Evolutionary conservation across 208 protist species (phyloP), one percentile per base, ranked within the genome.

Genomic region (Trypanosoma avium): DNA sequence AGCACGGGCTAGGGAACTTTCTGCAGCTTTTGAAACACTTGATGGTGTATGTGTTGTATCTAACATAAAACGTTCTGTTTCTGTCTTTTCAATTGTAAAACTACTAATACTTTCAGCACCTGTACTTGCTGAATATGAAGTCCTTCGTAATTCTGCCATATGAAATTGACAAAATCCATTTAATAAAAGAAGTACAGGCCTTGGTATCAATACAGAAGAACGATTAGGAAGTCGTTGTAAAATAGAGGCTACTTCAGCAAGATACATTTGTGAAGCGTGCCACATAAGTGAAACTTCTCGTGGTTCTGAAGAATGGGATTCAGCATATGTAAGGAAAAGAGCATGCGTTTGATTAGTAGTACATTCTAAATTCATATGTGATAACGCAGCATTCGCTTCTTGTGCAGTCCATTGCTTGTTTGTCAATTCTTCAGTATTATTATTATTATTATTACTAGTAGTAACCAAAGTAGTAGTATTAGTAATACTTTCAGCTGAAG

Each of bases 31-130:
- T 5, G 87, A 93, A 17, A 90, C 66, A 13, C 57, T 61, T 10
- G 87, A 93, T 33, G 79, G 77, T 24, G 56, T 79, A 10, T 72
- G 76, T 47, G 67, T 72, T 3, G 81, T 73, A 22, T 76, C 81
- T 36, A 66, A 27, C 55, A 93, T 68, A 52, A 93, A 93, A 45
- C 82, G 81, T 68, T 93, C 87, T 36, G 87, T 93, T 71, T 90
- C 83, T 21, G 70, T 66, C 40, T 66, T 66, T 26, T 68, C 70
- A 22, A 62, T 30, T 22, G 35, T 57, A 19, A 55, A 13, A 36
- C 49, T 80, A 46, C 69, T 69, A 24, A 60, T 66, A 67, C 78
- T 79, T 43, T 84, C 69, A 10, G 68, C 54, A 32, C 61, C 64
- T 38, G 77, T 54, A 53, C 75, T 86, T 13, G 61, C 64, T 12